phyloP scores from a whole-genome alignment of 2,329 filamentous ascomycete species.

The Beauveria varroae region DNA sequence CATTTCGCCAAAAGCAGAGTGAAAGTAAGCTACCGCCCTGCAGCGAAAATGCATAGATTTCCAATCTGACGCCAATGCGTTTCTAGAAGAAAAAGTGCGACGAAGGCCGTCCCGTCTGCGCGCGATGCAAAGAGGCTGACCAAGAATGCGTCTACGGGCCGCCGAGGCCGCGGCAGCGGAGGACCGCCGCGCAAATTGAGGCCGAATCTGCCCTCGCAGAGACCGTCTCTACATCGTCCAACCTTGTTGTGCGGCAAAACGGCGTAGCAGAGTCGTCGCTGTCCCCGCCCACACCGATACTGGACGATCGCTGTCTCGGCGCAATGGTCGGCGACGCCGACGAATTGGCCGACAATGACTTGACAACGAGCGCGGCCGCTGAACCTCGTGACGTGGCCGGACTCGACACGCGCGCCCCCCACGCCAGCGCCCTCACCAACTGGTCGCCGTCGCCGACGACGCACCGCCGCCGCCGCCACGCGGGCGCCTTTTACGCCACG shows the following conservation, averaged over 20 bases:
- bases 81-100: conserved; percentile 52
- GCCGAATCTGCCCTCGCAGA: neutral
- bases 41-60: no score
- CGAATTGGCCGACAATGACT: neutral
- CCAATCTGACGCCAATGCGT: neutral
- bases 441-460: neutral
- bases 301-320: neutral
- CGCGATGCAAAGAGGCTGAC: conserved; percentile 41
- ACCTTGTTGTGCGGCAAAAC: conserved; percentile 4
- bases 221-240: conserved; percentile 13
- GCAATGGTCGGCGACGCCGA: no score
- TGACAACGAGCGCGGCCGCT: neutral
- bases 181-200: conserved; percentile 17
- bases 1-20: conserved; percentile 35
- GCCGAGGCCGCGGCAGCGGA: conserved; percentile 31
- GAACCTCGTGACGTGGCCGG: no score
- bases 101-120: conserved; percentile 42
- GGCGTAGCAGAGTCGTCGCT: no score
- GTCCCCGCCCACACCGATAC: no score
- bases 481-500: conserved; percentile 17
- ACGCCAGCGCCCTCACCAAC: neutral
- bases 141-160: conserved; percentile 44
- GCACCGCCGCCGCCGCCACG: neutral
- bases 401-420: neutral
- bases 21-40: conserved; percentile 33